Base-by-base conservation (phyloP, 169 alveolate genomes). In the Miamiensis avidus region DNA sequence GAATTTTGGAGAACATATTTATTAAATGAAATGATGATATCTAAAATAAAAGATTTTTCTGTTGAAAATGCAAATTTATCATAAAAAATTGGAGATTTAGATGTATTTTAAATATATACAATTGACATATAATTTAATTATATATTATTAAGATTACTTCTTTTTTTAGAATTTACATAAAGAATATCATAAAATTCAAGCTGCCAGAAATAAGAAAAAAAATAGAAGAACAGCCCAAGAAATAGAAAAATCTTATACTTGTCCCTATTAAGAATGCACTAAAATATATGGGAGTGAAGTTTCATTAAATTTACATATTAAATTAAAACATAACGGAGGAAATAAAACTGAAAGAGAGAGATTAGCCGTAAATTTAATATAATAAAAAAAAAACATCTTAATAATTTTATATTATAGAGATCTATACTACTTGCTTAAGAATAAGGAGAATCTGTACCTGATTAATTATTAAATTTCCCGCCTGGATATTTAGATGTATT, bases 301-400 rank as follows among this genome's bases (percentile, higher is more conserved):
- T 49, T 91, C 97, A 28, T 86, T 93, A 65, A 93, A 91, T 87
- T 87, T 88, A 81, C 97, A 93, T 79, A 91, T 93, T 27, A 91
- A 91, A 84, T 78, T 91, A 29, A 93, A 93, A 34, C 97, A 93
- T 83, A 83, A 88, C 76, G 91, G 89, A 26, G 94, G 91, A n/a
- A 87, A 91, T 76, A 89, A 86, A 78, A 86, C 89, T 31, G 92
- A 89, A 64, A 86, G 94, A 87, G 91, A 93, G 82, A 90, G 89
- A 78, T 72, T 88, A 28, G 94, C 94, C 28, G 90, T 86, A 81
- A 81, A 26, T 31, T 31, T n/a, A n/a, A n/a, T n/a, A n/a, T n/a
- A n/a, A n/a, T n/a, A n/a, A n/a, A n/a, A 0, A 28, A 64, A 32
- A 27, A 72, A 27, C n/a, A n/a, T n/a, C n/a, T n/a, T n/a, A n/a